phyloP scores from a whole-genome alignment of 768 basidiomycete genomes.

The Trametes punicea region DNA sequence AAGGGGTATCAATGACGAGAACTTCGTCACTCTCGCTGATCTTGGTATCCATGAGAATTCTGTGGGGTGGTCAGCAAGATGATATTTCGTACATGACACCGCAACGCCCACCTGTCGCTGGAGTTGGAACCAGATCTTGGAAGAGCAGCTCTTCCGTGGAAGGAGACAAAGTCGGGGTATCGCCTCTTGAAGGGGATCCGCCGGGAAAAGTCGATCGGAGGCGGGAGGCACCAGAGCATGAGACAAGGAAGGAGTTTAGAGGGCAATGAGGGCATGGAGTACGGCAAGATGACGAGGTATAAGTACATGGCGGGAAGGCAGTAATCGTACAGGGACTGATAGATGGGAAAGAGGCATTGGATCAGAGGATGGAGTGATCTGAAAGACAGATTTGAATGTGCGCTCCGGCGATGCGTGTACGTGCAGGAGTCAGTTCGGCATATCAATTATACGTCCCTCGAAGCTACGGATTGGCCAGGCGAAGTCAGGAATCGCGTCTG shows the following conservation, averaged over 20 bases:
- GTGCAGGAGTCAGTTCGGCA: not conserved
- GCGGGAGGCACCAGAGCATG: conserved; percentile 9
- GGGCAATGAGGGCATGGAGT: conserved; percentile 3
- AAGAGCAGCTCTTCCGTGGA: too few relatives aligned
- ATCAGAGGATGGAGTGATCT: conserved; percentile 13
- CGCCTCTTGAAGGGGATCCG: conserved; percentile 9
- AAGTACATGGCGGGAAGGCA: conserved; percentile 1
- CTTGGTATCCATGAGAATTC: conserved; percentile 6
- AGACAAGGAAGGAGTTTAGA: not conserved
- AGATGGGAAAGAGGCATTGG: conserved; percentile 1
- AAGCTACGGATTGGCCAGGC: not conserved
- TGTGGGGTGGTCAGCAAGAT: not conserved
- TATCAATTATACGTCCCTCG: not conserved
- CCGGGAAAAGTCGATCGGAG: conserved; percentile 7
- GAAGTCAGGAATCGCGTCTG: too few relatives aligned
- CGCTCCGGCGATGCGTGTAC: not conserved
- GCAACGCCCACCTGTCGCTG: too few relatives aligned
- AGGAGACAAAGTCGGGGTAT: conserved; percentile 8
- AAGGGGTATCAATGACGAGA: conserved; percentile 12
- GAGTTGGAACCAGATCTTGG: too few relatives aligned
- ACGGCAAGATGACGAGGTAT: conserved; percentile 7
- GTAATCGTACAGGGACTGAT: conserved; percentile 11
- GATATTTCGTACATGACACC: not conserved
- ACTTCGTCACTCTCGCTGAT: not conserved
- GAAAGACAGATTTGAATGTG: not conserved